Evolutionary conservation across 371 early-diverging fungal species (phyloP), one percentile per base, ranked within the genome.

Genomic region (Mortierella sp.): DNA sequence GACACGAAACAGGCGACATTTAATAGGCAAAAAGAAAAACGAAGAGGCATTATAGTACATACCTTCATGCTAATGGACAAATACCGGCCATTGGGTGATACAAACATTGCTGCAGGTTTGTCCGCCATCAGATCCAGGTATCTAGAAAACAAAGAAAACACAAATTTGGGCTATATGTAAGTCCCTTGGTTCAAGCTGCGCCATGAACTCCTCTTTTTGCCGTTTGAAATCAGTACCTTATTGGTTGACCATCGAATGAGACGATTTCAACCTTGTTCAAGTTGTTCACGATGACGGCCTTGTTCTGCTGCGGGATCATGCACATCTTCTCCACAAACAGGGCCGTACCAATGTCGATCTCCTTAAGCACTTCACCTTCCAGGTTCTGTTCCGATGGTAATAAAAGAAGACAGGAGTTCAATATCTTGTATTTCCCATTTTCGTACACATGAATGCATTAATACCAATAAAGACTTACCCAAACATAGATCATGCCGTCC

Each of bases 301-400:
- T 37, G 12, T 72, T 50, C 32, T 55, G 54, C 6, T 59, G 67
- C 32, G 67, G 62, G 12, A 59, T 49, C 73, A 72, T 72, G 21
- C 30, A 17, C 49, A 61, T 39, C 15, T 27, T 54, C 19, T 52
- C 39, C 12, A 72, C 37, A 1, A 15, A 19, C 32, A 37, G 32
- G 15, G 30, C 42, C 2, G 55, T 58, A 12, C 34, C 64, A 24
- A 56, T 43, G 15, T 51, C 48, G 3, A 51, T 4, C 30, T 72
- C 59, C 12, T 49, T 27, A 6, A 58, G 28, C 26, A 72, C 50
- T 12, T 66, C 56, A 24, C 73, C 73, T 23, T 57, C 12, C 26
- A 72, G 11, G 28, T 72, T 63, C 73, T 72, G 32, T 53, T 34
- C 8, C 6, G 41, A 17, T 37, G 34, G 21, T 4, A 26, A 23